phyloP scores from a whole-genome alignment of 208 protist genomes.

The Trypanosoma vivax region DNA sequence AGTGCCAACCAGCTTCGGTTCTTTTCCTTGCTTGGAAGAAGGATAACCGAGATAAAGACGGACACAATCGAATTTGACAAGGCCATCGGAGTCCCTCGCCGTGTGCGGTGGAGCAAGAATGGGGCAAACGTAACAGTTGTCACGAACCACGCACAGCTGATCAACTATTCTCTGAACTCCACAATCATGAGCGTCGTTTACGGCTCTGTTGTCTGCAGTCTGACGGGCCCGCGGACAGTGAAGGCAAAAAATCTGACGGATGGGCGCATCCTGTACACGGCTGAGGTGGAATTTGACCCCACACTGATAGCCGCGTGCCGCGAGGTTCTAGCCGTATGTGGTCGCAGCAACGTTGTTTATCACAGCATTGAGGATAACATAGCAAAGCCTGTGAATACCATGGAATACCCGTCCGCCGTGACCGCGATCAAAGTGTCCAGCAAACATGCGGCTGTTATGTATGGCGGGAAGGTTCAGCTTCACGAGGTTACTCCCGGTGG shows the following conservation, averaged over 20 bases:
- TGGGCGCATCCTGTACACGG: constrained; percentile 48
- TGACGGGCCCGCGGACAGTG: constrained; percentile 83
- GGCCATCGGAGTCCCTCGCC: constrained; percentile 28
- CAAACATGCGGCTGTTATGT: constrained; percentile 80
- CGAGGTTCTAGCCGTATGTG: constrained; percentile 75
- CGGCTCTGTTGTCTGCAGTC: constrained; percentile 69
- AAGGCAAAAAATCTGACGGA: constrained; percentile 78
- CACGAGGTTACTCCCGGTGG: constrained; percentile 65
- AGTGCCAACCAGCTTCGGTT: constrained; percentile 47
- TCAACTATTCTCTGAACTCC: constrained; percentile 75
- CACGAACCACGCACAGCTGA: constrained; percentile 70
- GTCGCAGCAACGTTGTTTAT: constrained; percentile 78
- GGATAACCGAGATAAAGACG: constrained; percentile 36
- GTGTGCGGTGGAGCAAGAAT: constrained; percentile 77
- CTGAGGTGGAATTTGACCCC: constrained; percentile 83
- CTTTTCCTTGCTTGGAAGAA: constrained; percentile 51
- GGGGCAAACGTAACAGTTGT: constrained; percentile 82
- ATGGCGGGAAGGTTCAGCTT: constrained; percentile 77
- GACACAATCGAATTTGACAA: constrained; percentile 32
- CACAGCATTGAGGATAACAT: constrained; percentile 41
- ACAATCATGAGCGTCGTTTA: constrained; percentile 68
- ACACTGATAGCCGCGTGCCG: constrained; percentile 77
- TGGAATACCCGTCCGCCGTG: constrained; percentile 76
- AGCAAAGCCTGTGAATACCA: constrained; percentile 29
- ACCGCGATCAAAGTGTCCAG: constrained; percentile 67